Conservation (phyloP, 805 yeast species). For the Saturnispora saitoi region DNA sequence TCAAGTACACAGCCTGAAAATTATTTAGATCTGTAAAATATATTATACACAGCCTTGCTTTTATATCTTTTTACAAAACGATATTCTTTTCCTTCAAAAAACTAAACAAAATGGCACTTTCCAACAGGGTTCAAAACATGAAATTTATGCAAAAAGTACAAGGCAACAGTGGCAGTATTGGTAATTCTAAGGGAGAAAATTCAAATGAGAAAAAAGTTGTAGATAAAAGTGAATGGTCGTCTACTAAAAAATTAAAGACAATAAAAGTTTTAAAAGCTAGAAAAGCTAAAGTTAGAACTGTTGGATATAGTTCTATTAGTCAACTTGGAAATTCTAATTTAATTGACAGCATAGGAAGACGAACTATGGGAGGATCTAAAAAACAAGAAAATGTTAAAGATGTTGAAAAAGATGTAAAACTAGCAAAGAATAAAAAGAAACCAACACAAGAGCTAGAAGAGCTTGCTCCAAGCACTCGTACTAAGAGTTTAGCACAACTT, state of each 20-base stretch:
- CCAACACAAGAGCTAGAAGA: neutral
- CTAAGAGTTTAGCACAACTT: slow-evolving; percentile 10
- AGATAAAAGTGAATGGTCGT: slow-evolving; percentile 47
- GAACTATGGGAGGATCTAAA: neutral
- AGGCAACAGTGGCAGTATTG: slow-evolving; percentile 1
- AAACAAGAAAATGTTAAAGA: neutral
- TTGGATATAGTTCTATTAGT: slow-evolving; percentile 25
- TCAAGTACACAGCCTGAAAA: slow-evolving; percentile 4
- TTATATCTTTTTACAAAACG: neutral
- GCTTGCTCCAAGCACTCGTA: slow-evolving; percentile 12
- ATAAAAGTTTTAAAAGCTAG: slow-evolving; percentile 17
- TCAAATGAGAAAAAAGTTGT: slow-evolving; percentile 31
- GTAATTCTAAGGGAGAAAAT: slow-evolving; percentile 23
- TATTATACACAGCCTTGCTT: slow-evolving; percentile 7
- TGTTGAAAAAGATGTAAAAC: no score
- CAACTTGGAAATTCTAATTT: slow-evolving; percentile 5
- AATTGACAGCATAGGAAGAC: neutral
- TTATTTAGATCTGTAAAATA: neutral
- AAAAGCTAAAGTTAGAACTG: slow-evolving; percentile 15
- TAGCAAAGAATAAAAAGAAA: no score
- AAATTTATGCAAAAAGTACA: slow-evolving; percentile 53
- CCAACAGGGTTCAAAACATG: slow-evolving; percentile 66
- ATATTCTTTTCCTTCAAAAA: neutral
- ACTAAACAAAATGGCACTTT: neutral
- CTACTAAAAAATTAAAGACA: slow-evolving; percentile 28